Conservation (phyloP, 257 asterid species). For the Scutellaria galericulata region DNA sequence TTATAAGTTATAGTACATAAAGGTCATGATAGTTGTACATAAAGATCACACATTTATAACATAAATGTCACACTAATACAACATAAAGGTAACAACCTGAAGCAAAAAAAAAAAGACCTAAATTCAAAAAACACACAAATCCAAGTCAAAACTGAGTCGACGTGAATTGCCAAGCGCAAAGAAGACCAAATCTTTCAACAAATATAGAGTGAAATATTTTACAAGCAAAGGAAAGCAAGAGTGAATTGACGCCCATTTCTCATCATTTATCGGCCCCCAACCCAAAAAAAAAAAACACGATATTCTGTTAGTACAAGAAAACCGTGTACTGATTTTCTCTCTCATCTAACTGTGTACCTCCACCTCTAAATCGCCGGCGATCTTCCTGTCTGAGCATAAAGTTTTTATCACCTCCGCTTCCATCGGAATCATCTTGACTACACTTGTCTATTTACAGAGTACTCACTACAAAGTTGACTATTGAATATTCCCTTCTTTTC, state of each 20-base stretch:
- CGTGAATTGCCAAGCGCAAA: no score
- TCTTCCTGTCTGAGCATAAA: constrained; percentile 22
- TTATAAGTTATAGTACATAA: no score
- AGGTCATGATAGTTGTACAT: no score
- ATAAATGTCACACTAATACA: no score
- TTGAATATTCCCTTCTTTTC: background rate
- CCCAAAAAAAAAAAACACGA: background rate
- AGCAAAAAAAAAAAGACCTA: no score
- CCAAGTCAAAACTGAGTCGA: no score
- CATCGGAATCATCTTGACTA: constrained; percentile 30
- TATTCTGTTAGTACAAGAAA: constrained; percentile 42
- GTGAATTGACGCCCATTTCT: constrained; percentile 18
- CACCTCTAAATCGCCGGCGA: constrained; percentile 41
- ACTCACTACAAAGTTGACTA: background rate
- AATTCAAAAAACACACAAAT: no score
- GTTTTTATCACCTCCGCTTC: constrained; percentile 26
- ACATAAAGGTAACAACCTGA: no score
- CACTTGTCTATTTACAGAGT: background rate
- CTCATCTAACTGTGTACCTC: background rate
- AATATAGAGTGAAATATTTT: background rate
- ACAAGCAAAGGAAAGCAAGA: constrained; percentile 25
- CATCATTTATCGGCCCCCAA: constrained; percentile 19
- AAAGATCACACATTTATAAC: no score
- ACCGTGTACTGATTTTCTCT: constrained; percentile 40
- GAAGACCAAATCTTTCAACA: no score